A percentile compares a stretch with the other conserved stretches of the same genome.
Conservation (phyloP, 371 early-diverging fungal species). For the Conidiobolus incongruus region DNA sequence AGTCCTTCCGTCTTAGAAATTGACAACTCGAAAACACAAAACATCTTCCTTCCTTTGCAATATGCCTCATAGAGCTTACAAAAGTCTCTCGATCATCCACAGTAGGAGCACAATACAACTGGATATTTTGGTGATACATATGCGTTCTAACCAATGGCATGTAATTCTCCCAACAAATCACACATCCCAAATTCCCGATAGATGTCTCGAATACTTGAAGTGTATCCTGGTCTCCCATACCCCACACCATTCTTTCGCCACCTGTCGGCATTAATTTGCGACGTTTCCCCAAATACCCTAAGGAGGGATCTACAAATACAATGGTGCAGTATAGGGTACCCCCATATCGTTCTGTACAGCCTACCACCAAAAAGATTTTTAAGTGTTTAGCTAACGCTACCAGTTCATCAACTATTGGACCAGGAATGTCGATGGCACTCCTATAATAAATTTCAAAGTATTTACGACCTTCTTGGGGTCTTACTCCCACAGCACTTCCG, state of each 20-base stretch:
- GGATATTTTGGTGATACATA: constrained; percentile 6
- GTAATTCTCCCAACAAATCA: constrained; percentile 11
- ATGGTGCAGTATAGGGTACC: constrained; percentile 8
- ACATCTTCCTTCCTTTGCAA: constrained; percentile 10
- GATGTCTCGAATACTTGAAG: constrained; percentile 5
- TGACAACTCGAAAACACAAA: constrained; percentile 8
- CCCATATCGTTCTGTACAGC: constrained; percentile 7
- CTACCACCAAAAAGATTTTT: constrained; percentile 7
- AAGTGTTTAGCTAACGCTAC: constrained; percentile 3
- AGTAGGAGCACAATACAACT: constrained; percentile 10
- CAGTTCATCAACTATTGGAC: constrained; percentile 5
- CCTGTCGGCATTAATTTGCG: constrained; percentile 11
- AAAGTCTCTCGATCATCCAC: constrained; percentile 7
- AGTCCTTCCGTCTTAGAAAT: constrained; percentile 7
- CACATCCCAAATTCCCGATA: constrained; percentile 1
- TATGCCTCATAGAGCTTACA: constrained; percentile 8
- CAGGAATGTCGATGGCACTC: constrained; percentile 7
- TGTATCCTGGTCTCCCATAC: constrained; percentile 8
- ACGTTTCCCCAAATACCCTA: constrained; percentile 8
- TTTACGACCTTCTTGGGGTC: constrained; percentile 6
- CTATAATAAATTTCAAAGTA: constrained; percentile 5
- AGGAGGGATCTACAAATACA: constrained; percentile 5
- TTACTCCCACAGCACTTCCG: constrained; percentile 5
- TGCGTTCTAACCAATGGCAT: constrained; percentile 8
- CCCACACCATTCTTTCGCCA: constrained; percentile 7